Percentiles rank a stretch among this genome's conserved stretches.
These are phyloP conservation scores for Salix brachista DNA, from an alignment of 345 rosid species.

Conservation along the genomic window DNA sequence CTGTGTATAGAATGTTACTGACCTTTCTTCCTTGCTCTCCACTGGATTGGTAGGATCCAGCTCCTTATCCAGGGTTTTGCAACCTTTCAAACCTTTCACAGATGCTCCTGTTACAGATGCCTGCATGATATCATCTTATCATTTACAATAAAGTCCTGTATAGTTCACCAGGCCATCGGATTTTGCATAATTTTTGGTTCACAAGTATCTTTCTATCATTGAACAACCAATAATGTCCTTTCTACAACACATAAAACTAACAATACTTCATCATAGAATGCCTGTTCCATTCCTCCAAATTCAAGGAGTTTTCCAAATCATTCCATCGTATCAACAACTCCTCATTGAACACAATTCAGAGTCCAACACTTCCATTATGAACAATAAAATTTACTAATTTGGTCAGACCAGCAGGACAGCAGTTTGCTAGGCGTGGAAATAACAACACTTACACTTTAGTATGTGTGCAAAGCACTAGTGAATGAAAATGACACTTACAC, in stretches of 20 bases:
- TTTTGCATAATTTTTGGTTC: background rate
- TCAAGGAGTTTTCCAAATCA: background rate
- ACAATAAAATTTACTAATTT: background rate
- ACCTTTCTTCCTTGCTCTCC: constrained; percentile 87
- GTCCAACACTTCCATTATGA: background rate
- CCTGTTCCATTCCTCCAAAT: background rate
- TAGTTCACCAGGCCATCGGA: constrained; percentile 7
- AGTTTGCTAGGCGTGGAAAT: constrained; percentile 2
- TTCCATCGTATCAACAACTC: background rate
- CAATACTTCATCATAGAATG: background rate
- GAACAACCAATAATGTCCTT: background rate
- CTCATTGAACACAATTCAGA: background rate
- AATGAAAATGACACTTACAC: constrained; percentile 74
- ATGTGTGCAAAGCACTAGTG: constrained; percentile 74
- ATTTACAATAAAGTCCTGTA: background rate
- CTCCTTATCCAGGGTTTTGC: constrained; percentile 83
- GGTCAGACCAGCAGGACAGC: background rate
- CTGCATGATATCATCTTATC: constrained; percentile 36
- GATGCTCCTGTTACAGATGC: constrained; percentile 74
- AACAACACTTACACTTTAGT: constrained; percentile 59
- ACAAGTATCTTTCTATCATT: background rate
- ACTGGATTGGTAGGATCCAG: constrained; percentile 83
- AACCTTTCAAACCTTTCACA: constrained; percentile 77
- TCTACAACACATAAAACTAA: background rate
- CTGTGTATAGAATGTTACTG: constrained; percentile 7